Evolutionary conservation across 2,329 filamentous ascomycete genomes (phyloP).

Genomic region (Colletotrichum sp.): DNA sequence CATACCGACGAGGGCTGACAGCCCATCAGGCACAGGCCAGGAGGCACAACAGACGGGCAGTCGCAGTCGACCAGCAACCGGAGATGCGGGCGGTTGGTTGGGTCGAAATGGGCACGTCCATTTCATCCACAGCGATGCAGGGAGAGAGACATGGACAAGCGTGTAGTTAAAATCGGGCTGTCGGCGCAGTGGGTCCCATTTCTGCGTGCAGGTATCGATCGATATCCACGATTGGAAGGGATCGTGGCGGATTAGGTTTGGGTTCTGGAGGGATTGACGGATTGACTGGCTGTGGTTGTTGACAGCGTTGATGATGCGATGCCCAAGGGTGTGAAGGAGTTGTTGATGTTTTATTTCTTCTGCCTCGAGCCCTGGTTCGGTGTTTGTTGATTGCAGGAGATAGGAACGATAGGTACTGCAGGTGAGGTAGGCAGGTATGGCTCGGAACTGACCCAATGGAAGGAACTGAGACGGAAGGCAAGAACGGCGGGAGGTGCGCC

Average conservation of each 20-base stretch:
- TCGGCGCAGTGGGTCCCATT: not conserved
- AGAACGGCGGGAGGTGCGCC: not conserved
- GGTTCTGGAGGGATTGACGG: not conserved
- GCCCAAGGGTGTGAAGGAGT: not conserved
- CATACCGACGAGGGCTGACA: not conserved
- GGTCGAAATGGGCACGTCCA: conserved; percentile 2
- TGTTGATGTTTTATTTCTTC: not conserved
- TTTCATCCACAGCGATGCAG: not conserved
- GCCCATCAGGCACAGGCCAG: not conserved
- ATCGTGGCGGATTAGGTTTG: not conserved
- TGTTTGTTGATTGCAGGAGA: not conserved
- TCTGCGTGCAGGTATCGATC: not conserved
- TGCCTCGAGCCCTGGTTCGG: not conserved
- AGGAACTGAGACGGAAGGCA: not conserved
- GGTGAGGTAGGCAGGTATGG: not conserved
- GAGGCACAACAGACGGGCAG: not conserved
- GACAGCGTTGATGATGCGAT: not conserved
- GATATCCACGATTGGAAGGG: not conserved
- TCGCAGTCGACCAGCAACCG: not conserved
- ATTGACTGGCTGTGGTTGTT: not conserved
- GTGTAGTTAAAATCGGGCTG: conserved; percentile 6
- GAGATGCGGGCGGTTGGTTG: conserved; percentile 6
- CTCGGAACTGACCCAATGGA: not conserved
- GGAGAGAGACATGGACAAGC: conserved; percentile 1
- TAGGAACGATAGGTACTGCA: not conserved